Base-by-base conservation (phyloP, 2,329 filamentous ascomycete species). In the Aureobasidium zeae region DNA sequence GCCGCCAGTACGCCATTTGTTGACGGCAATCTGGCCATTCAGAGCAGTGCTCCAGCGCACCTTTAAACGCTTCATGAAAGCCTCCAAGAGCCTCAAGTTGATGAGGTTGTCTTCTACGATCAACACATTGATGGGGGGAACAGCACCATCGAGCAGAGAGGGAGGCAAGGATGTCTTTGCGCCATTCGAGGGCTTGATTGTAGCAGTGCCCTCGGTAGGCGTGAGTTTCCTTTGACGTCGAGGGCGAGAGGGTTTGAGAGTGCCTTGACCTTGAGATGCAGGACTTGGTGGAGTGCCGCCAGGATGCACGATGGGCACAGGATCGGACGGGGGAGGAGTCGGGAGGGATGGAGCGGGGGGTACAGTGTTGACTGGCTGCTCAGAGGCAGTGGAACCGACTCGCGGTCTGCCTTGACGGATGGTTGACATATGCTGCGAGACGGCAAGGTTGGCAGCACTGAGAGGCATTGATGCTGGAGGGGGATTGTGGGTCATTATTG, bases 31-130 rank as follows among this genome's bases (percentile, higher is more conserved):
- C 51, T 81, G 79, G 17, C 91, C 91, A 60, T 96, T 94, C 73
- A 93, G 86, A 26, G 91, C 91, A n/a, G 86, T 93, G 63, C 91
- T 83, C 87, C 89, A 96, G 24, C 91, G 78, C 5, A 98, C 91
- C 58, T 94, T 95, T 37, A 98, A 72, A 36, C 87, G 75, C 66
- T 95, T 94, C 72, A 96, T 89, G 57, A 98, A 94, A 1, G 88
- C 87, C 59, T 95, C 89, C 25, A 98, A 70, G 8, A 98, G 78
- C 57, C 86, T 85, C 53, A 96, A 70, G 59, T 96, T 98, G 72
- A 98, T 96, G 51, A 91, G 87, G 63, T 98, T 98, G 67, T 98
- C 91, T 67, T 98, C 91, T 11, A 98, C 91, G 48, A 98, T 94
- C 31, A 98, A 72, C 6, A 96, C 88, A 54, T 94, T 96, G 66